phyloP scores from a whole-genome alignment of 768 basidiomycete genomes.

The Chlorophyllum brunneum region DNA sequence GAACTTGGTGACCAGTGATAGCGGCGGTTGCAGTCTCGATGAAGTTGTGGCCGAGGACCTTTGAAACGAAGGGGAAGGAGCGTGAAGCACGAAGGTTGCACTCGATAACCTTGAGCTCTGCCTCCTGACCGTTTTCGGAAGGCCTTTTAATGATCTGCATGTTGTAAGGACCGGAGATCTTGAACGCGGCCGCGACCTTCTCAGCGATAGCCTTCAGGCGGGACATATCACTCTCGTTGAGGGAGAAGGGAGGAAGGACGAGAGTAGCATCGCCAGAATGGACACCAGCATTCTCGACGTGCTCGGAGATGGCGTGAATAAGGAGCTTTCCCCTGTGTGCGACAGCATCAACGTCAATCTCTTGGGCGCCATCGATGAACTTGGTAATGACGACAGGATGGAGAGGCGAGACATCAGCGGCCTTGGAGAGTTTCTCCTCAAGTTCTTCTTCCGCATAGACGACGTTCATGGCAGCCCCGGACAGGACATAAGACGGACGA shows the following conservation, averaged over 20 bases:
- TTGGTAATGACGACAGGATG: slow-evolving; percentile 99
- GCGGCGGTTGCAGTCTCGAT: slow-evolving; percentile 91
- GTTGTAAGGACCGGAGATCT: slow-evolving; percentile 98
- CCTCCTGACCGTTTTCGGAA: slow-evolving; percentile 41
- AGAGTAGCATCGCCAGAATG: slow-evolving; percentile 99
- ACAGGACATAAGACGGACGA: slow-evolving; percentile 96
- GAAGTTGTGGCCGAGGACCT: slow-evolving; percentile 96
- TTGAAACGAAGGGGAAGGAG: slow-evolving; percentile 99
- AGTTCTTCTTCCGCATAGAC: slow-evolving; percentile 88
- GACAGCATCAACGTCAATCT: slow-evolving; percentile 97
- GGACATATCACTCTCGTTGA: slow-evolving; percentile 69
- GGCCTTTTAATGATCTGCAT: slow-evolving; percentile 97
- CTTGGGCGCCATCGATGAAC: slow-evolving; percentile 97
- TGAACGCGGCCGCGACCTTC: slow-evolving; percentile 91
- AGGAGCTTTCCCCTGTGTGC: slow-evolving; percentile 90
- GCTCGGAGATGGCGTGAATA: slow-evolving; percentile 95
- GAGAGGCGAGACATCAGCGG: slow-evolving; percentile 91
- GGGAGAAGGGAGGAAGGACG: slow-evolving; percentile 90
- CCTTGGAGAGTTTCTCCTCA: slow-evolving; percentile 94
- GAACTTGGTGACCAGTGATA: slow-evolving; percentile 82
- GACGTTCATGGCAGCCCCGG: slow-evolving; percentile 99
- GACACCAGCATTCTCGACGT: slow-evolving; percentile 97
- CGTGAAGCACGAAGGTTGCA: slow-evolving; percentile 98
- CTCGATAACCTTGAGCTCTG: slow-evolving; percentile 94
- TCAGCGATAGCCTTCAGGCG: slow-evolving; percentile 91